Base-by-base conservation (phyloP, 2,329 filamentous ascomycete genomes). In the Didymella glomerata region DNA sequence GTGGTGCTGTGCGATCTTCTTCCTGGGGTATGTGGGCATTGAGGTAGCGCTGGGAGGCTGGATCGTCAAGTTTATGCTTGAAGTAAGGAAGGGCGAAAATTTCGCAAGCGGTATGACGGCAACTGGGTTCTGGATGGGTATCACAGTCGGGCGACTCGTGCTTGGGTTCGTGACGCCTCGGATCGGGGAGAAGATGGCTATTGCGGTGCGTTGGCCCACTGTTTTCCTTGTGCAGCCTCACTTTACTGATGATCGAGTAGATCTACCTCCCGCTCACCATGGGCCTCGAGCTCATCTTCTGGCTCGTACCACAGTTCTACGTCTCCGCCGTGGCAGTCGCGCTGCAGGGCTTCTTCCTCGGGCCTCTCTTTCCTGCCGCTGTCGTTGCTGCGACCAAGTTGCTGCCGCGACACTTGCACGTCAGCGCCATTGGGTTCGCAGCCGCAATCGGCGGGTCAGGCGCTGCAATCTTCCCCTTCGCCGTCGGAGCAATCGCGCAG, bases 1-100 rank as follows among this genome's bases (percentile, higher is more conserved):
- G 3, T 93, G 90, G 90, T 80, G 92, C n/a, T 82, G 87, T 42
- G 84, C 91, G 2, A 60, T 90, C 1, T 96, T 96, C 73, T 79
- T 96, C 14, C 83, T 96, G 4, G 86, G 87, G 9, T 96, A 96
- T 69, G 88, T 94, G 0, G 92, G 92, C 4, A 84, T 86, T 6
- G 92, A 96, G 77, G 89, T 92, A 60, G 87, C 86, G 0, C 80
- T 93, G 2, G 89, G 89, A 20, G 91, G 91, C 16, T 95, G 91
- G 91, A 89, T 96, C 62, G 88, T 92, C 48, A 89, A 88, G 0
- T 70, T 96, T 73, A 96, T 96, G 91, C 86, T 93, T n/a, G 81
- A 85, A 20, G 88, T 93, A 24, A 85, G 93, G 14, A 76, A 88
- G 36, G 91, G 88, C 3, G 83, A 81, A 24, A 80, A 86, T 0